Base-by-base conservation (phyloP, 1,284 basidiomycete genomes). In the Gastroboletus turbinatus region DNA sequence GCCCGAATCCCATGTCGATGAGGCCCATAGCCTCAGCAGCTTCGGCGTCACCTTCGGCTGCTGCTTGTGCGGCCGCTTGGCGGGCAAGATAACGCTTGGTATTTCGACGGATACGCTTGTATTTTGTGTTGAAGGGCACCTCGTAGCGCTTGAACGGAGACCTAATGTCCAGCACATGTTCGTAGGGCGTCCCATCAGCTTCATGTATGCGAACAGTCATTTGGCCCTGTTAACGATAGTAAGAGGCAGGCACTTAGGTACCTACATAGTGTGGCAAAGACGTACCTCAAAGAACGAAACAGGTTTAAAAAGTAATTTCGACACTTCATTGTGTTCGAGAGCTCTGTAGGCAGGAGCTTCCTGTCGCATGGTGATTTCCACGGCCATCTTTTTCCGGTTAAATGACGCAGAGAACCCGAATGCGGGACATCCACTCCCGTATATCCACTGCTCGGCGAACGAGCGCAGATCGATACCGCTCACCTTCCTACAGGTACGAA, bases 101-200 rank as follows among this genome's bases (percentile, higher is more conserved):
- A 65, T 96, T 94, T 35, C 96, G 82, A 50, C 96, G 83, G 17
- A 98, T 92, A 60, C 97, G 93, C 75, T 98, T 99, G 76, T 98
- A 98, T 74, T 98, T 99, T n/a, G 96, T 98, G 72, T 99, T 99
- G 81, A 98, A 99, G 1, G 97, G 96, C 0, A 99, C 94, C 67
- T 97, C 94, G 70, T 94, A 98, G 14, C 91, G 87, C 71, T 97
- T 98, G 75, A 90, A 91, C 1, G 85, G 75, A 21, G 84, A 84
- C 40, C 92, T 88, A 57, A 99, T 92, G 69, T 98, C 95, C 40
- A 99, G 81, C 21, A 99, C 93, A 69, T 99, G 97, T 73, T 99
- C 97, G 69, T 99, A 99, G 0, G 97, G 96, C 39, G 97, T 98
- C 1, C 97, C 97, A 69, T 99, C 97, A 1, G 96, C 96, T 78